Evolutionary conservation across 1,139 yeast species (phyloP), one percentile per base, ranked within the genome.

Genomic region (Meyerozyma elateridarum): DNA sequence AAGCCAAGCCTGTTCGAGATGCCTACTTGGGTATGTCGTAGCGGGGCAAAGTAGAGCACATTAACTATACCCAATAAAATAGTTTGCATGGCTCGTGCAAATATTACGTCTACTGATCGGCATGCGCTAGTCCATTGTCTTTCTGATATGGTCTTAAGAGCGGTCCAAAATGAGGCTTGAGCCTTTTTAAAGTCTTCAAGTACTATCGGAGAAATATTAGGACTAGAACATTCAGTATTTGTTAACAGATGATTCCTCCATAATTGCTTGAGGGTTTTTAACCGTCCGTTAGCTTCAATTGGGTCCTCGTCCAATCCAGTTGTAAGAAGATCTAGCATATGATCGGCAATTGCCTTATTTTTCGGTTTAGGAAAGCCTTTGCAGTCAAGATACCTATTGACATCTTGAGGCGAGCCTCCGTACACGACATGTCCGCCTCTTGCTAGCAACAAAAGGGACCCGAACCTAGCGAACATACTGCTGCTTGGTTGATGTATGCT

Each of bases 401-500:
- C 36, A 2, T 27, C 22, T 4, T n/a, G 25, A 3, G 47, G 35
- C 4, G 31, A 25, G 2, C 58, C 58, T 20, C 51, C 41, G 33
- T 41, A 53, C 6, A 52, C 45, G 9, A 49, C 51, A 13, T 29
- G 36, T 2, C 55, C 56, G 3, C 56, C 55, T 13, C 48, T 37
- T 6, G 56, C 56, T 21, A 53, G 42, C 20, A 53, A 41, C 22
- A 51, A 42, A 27, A 53, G 36, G 8, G 47, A 36, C n/a, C 49
- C 54, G 34, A 52, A 52, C 16, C 28, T 36, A 14, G 37, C 31
- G 28, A 53, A 48, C 45, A 52, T 46, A 25, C 43, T 52, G 28
- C 45, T 41, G 31, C 45, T 49, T 6, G 58, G 58, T 38, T 53
- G 58, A 31, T 53, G 58, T 24, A 53, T 44, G 6, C 56, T 52